Base-by-base conservation (phyloP, 2,329 filamentous ascomycete genomes). In the Fragosphaeria purpurea region DNA sequence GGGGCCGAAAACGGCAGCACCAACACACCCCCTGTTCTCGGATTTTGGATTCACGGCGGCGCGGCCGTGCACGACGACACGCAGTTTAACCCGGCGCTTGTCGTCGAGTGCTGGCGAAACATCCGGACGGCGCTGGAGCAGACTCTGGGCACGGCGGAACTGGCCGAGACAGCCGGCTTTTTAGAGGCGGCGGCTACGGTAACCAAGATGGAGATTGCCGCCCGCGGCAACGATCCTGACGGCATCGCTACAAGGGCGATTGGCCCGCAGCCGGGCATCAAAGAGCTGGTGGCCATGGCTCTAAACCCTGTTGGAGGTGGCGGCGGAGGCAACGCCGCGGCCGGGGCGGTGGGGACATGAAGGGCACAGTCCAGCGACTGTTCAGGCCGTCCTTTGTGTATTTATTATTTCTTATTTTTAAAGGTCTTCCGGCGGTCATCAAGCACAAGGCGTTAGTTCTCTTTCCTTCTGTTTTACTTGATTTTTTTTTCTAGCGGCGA, bases 1-100 rank as follows among this genome's bases (percentile, higher is more conserved):
- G 33, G 32, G 6, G 46, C 33, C 33, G 37, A 35, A 10, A 40
- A 8, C 33, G 41, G 22, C 1, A 12, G 10, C 37, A 35, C 12
- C 7, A 40, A 30, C 4, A n/a, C 41, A 9, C 59, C 55, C 37
- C 69, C 70, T 53, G 70, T 76, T 3, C 58, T 79, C 46, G 77
- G 76, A 3, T 60, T 81, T 6, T 80, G 73, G 71, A 75, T 80
- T 52, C 74, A 79, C 61, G 71, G 54, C 44, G 50, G 47, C 22
- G 22, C 22, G 22, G 34, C 45, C 35, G 50, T 34, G 8, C 44
- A 45, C 35, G 45, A 43, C 22, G 47, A 34, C 22, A 34, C 34
- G 13, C 44, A 43, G 48, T 53, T 58, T 22, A 58, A 63, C 44
- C 53, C 57, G 2, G 48, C 39, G 11, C 50, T 60, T 33, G 72